Conservation (phyloP, 768 basidiomycete species). For the Austroboletus eburneus region DNA sequence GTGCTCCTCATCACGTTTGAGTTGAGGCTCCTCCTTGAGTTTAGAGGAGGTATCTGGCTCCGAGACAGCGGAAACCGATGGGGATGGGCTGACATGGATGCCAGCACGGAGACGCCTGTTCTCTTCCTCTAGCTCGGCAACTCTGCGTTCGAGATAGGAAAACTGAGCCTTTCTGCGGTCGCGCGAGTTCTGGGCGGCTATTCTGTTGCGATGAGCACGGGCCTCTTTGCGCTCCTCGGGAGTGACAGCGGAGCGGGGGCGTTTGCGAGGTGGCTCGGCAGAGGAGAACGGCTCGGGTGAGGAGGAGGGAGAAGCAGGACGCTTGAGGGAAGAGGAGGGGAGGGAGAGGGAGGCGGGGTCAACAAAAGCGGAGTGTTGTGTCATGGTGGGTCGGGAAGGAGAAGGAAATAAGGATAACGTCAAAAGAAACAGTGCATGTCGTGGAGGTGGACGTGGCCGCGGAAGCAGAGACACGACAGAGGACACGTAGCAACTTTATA, state of each 20-base stretch:
- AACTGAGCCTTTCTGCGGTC: conserved; percentile 89
- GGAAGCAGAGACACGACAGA: too few species aligned
- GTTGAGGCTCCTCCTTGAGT: conserved; percentile 28
- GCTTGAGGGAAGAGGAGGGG: conserved; percentile 31
- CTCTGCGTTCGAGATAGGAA: conserved; percentile 57
- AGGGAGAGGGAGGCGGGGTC: conserved; percentile 38
- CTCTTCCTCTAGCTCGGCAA: conserved; percentile 77
- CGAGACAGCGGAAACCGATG: conserved; percentile 10
- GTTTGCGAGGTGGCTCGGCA: conserved; percentile 65
- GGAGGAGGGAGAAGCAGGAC: conserved; percentile 25
- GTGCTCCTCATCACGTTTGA: conserved; percentile 35
- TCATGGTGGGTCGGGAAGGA: conserved; percentile 13
- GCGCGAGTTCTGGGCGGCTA: conserved; percentile 90
- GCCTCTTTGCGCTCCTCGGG: conserved; percentile 84
- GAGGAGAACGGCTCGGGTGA: conserved; percentile 14
- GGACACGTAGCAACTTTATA: too few species aligned
- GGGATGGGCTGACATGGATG: conserved; percentile 27
- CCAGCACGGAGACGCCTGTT: conserved; percentile 70
- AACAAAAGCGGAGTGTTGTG: conserved; percentile 29
- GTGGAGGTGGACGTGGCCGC: too few species aligned
- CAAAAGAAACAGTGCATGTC: conserved; percentile 14
- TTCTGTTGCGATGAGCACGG: conserved; percentile 86
- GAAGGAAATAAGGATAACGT: conserved; percentile 22
- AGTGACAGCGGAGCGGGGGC: conserved; percentile 56
- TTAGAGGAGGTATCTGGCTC: conserved; percentile 23